A percentile compares a stretch with the other conserved stretches of the same genome.
Evolutionary conservation across 768 basidiomycete genomes (phyloP).

Genomic region (Leccinum boreale): DNA sequence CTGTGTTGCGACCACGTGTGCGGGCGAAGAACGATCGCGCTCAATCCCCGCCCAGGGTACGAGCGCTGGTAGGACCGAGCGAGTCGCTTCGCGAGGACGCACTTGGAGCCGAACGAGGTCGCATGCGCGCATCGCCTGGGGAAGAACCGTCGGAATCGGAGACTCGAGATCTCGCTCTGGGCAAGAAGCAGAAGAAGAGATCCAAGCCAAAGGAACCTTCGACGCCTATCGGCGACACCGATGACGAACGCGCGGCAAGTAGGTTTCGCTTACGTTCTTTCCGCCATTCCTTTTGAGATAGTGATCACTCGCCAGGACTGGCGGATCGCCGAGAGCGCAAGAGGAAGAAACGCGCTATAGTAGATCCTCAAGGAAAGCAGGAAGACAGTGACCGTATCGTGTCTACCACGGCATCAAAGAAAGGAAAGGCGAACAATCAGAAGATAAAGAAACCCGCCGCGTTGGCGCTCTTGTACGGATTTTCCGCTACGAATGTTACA

Average conservation of each 20-base stretch:
- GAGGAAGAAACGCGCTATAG: slow-evolving; percentile 53
- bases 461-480: slow-evolving; percentile 36
- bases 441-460: slow-evolving; percentile 27
- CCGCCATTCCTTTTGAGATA: background rate
- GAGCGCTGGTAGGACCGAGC: background rate
- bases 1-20: slow-evolving; percentile 50
- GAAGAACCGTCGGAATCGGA: background rate
- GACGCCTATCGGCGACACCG: slow-evolving; percentile 19
- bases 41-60: background rate
- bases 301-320: slow-evolving; percentile 43
- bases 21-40: slow-evolving; percentile 12
- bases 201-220: slow-evolving; percentile 22
- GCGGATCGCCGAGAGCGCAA: slow-evolving; percentile 64
- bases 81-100: background rate
- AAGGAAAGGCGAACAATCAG: slow-evolving; percentile 11
- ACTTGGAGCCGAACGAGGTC: background rate
- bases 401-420: slow-evolving; percentile 5
- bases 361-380: slow-evolving; percentile 28
- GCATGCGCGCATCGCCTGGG: background rate
- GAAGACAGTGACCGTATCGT: background rate
- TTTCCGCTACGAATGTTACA: slow-evolving; percentile 36
- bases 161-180: slow-evolving; percentile 2
- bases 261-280: slow-evolving; percentile 15
- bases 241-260: slow-evolving; percentile 38
- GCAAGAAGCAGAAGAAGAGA: slow-evolving; percentile 20